Conservation (phyloP, 2,329 filamentous ascomycete genomes). For the Aspergillus flavus region DNA sequence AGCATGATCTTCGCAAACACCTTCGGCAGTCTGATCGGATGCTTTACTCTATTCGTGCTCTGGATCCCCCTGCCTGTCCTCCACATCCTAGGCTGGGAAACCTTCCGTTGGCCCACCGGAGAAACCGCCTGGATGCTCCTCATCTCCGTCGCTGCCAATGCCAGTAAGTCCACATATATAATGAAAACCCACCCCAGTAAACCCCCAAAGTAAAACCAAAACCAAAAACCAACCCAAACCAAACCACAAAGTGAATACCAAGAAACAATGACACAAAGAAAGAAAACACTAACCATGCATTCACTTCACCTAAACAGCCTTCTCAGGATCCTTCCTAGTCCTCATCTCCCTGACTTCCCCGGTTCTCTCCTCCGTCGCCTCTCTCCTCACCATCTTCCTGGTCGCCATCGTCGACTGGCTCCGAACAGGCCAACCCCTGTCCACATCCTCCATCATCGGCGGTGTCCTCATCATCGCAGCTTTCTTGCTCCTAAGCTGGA, state of each 20-base stretch:
- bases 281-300: not conserved
- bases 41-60: slow-evolving; percentile 81
- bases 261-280: not conserved
- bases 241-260: not conserved
- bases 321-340: slow-evolving; percentile 90
- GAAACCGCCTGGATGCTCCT: slow-evolving; percentile 77
- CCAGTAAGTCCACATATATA: slow-evolving; percentile 54
- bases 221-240: not conserved
- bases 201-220: not conserved
- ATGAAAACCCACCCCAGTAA: not conserved
- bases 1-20: slow-evolving; percentile 95
- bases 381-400: slow-evolving; percentile 93
- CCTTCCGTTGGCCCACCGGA: slow-evolving; percentile 78
- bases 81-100: slow-evolving; percentile 76
- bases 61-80: slow-evolving; percentile 91
- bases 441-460: slow-evolving; percentile 74
- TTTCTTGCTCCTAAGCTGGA: slow-evolving; percentile 85
- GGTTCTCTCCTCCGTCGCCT: slow-evolving; percentile 88
- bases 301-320: slow-evolving; percentile 50
- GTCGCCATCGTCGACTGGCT: slow-evolving; percentile 91
- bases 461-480: slow-evolving; percentile 84
- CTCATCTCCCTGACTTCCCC: slow-evolving; percentile 91
- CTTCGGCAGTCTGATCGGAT: slow-evolving; percentile 83
- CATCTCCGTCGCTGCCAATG: slow-evolving; percentile 82
- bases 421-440: slow-evolving; percentile 75